Conservation (phyloP, 1,139 yeast genomes). For the Debaryomyces psychrophilus region DNA sequence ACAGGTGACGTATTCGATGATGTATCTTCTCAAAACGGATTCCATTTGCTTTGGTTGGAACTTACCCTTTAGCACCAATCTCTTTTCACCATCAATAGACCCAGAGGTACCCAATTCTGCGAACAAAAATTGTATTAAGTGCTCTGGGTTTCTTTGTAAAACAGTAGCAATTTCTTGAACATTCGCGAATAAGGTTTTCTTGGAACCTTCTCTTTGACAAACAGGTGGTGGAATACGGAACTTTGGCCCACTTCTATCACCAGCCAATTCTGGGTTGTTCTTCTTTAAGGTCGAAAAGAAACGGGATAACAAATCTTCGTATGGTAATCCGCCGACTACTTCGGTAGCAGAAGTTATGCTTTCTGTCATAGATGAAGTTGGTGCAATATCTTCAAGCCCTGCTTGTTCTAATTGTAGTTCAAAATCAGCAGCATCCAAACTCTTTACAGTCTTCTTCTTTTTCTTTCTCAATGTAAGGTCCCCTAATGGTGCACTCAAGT, state of each 20-base stretch:
- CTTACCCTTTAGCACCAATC: constrained; percentile 96
- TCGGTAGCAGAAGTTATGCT: constrained; percentile 31
- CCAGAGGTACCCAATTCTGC: constrained; percentile 99
- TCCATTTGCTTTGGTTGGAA: constrained; percentile 98
- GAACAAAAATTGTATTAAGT: constrained; percentile 92
- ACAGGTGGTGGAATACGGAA: constrained; percentile 97
- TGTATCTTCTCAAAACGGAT: constrained; percentile 93
- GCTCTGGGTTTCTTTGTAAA: constrained; percentile 95
- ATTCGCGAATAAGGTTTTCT: constrained; percentile 94
- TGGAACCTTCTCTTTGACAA: constrained; percentile 95
- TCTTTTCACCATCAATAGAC: constrained; percentile 96
- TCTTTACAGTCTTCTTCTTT: constrained; percentile 74
- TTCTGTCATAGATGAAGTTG: constrained; percentile 25
- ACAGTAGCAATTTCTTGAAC: constrained; percentile 93
- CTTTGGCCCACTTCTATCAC: constrained; percentile 90
- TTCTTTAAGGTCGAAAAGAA: constrained; percentile 84
- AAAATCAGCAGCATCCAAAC: constrained; percentile 69
- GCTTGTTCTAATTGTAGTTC: constrained; percentile 91
- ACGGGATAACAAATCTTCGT: constrained; percentile 75
- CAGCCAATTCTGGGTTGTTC: constrained; percentile 97
- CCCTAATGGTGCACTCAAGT: constrained; percentile 64
- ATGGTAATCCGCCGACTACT: constrained; percentile 65
- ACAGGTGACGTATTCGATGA: constrained; percentile 96
- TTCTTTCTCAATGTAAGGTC: constrained; percentile 83
- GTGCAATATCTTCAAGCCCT: constrained; percentile 66